Evolutionary conservation across 1,284 basidiomycete genomes (phyloP), one percentile per base, ranked within the genome.

Genomic region (Ustilago crameri): DNA sequence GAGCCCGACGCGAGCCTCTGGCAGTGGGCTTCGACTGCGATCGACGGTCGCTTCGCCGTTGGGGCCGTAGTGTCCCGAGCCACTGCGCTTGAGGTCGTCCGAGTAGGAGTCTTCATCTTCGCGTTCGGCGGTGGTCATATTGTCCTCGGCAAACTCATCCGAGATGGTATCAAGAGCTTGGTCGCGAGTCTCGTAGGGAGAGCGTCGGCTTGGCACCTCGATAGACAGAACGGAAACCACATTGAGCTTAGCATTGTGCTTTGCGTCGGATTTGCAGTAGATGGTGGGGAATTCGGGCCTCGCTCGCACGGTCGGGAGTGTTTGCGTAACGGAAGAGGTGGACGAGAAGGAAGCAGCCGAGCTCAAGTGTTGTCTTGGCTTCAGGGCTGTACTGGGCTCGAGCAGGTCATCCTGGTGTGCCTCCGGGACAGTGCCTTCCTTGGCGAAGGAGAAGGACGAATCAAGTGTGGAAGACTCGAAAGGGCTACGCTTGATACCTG

Each of bases 211-310:
- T 3, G 93, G 92, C 0, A 96, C 88, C 84, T 95, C 92, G 78
- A 97, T 89, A 63, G 93, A 87, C 60, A 97, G 89, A 77, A 96
- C 91, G 78, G 93, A 95, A 14, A 93, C 94, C 67, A 96, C 86
- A 1, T 91, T 90, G 46, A 88, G 82, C 75, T 94, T 93, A 60
- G 85, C 79, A 15, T 66, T 70, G 14, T 71, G 59, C 24, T 57
- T 60, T 35, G 46, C 71, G 85, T 51, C 87, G 24, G 60, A 56
- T 43, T 76, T 89, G 58, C 91, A 88, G 20, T 91, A 88, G 49
- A 95, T 87, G 41, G 90, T 90, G 1, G 90, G 87, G 83, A 92
- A 94, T 84, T 97, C 94, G 4, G 94, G 90, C 49, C 90, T 89
- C 76, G 95, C 91, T 80, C 91, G 90, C 76, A 97, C 93, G 20